phyloP scores from a whole-genome alignment of 2,329 filamentous ascomycete species.

The Epicoccum nigrum region DNA sequence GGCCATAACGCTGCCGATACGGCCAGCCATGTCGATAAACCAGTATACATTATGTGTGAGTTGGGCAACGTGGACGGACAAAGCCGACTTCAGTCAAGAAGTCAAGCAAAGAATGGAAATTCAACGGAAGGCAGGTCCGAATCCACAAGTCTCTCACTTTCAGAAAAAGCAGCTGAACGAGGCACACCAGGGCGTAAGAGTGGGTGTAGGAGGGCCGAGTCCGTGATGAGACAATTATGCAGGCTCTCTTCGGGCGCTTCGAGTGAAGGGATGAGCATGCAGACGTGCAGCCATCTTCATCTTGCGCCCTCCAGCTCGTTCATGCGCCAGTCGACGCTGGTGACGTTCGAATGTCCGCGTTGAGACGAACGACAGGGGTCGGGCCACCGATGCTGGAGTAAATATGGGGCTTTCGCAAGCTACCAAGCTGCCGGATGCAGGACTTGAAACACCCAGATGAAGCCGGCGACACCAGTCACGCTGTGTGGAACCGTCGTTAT shows the following conservation, averaged over 20 bases:
- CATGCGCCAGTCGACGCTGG: conserved; percentile 3
- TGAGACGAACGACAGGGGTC: conserved; percentile 15
- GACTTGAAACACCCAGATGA: conserved; percentile 15
- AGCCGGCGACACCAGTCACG: conserved; percentile 12
- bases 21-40: conserved; percentile 29
- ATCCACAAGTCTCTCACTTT: not conserved
- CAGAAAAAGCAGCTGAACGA: conserved; percentile 3
- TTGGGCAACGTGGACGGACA: not conserved
- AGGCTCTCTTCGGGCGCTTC: not conserved
- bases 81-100: conserved; percentile 12
- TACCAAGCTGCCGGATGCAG: conserved; percentile 12
- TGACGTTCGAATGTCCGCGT: conserved; percentile 15
- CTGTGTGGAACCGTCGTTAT: conserved; percentile 11
- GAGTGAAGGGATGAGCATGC: not conserved
- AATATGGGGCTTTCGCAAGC: conserved; percentile 3
- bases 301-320: conserved; percentile 1
- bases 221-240: not conserved
- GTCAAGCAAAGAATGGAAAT: not conserved
- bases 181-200: conserved; percentile 10
- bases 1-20: conserved; percentile 35
- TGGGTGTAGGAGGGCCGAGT: not conserved
- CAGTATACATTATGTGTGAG: conserved; percentile 33
- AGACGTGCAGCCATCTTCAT: conserved; percentile 1
- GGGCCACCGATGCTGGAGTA: not conserved
- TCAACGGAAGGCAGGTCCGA: conserved; percentile 1